Base-by-base conservation (phyloP, 2,329 filamentous ascomycete genomes). In the Colletotrichum filicis region DNA sequence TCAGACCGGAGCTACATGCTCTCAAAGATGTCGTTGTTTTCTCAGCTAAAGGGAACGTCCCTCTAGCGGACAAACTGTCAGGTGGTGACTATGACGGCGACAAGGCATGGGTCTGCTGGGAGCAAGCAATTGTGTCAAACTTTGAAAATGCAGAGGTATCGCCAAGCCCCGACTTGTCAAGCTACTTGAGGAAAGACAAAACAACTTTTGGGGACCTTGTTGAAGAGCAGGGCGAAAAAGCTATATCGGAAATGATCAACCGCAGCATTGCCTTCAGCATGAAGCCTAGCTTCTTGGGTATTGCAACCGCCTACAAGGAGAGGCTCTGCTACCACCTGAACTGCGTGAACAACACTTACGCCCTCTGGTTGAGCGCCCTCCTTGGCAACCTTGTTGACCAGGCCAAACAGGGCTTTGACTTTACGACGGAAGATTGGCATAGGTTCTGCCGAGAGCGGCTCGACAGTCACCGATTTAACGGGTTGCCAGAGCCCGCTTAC, bases 81-180 rank as follows among this genome's bases (percentile, higher is more conserved):
- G 94, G 94, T 0, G 94, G 94, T 0, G 94, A 96, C 77, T 96
- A 95, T 74, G 94, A 96, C 75, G 94, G 94, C 0, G 94, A 97
- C 74, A 87, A 84, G n/a, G 90, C 93, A 5, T 95, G 93, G 93
- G 82, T 94, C 0, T 94, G 92, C 77, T 96, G 92, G 92, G 93
- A 95, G 32, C 83, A 85, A 0, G 81, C 83, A 0, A 87, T 97
- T 3, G 92, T 94, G 0, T 76, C 84, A 5, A 90, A 90, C n/a
- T 96, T 96, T 76, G 75, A 78, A 5, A 95, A 93, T 71, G 89
- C 90, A 0, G 83, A 86, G 0, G 80, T 87, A 6, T 89, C 88
- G 0, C 37, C 78, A 1, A 67, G 80, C 8, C 82, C 82, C 0
- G 85, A 89, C 65, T 79, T 92, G 0, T 74, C 82, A 2, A 86